Evolutionary conservation across 2,329 filamentous ascomycete genomes (phyloP), one percentile per base, ranked within the genome.

Genomic region (Drechslerella dactyloides): DNA sequence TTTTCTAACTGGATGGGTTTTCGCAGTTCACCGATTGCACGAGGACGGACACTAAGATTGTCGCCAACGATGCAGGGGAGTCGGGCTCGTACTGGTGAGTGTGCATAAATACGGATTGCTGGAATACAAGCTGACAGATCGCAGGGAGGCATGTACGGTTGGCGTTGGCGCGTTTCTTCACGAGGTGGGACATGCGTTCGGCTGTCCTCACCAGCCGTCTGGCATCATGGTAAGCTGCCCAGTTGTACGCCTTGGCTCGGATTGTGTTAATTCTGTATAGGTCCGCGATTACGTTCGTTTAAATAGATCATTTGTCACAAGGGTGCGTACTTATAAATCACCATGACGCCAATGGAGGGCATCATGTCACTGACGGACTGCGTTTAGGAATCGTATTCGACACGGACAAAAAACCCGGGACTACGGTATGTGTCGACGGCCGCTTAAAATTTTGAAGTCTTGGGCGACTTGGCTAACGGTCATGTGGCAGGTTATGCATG

Each of bases 161-260:
- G 65, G 93, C 30, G 96, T 97, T 74, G 93, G 93, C 6, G 93
- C 91, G 8, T 93, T 97, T 79, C 80, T 97, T 53, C 93, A 96
- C 79, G 92, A 97, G 80, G 89, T 89, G 0, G 93, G 93, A 2
- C 93, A 96, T 80, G 80, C 96, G 21, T 90, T 97, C 75, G 93
- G 93, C 55, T 96, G 91, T 75, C 91, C 91, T 8, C 90, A 96
- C 78, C 91, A 96, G 78, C 91, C 94, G 77, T 89, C 83, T 27
- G 93, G 94, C n/a, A 84, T 97, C 73, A 97, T 97, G 93, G 82
- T 92, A 56, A 64, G n/a, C 44, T 51, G 13, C 19, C 15, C 8
- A 40, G 21, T 40, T 33, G 8, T 33, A 33, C 27, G 8, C 54
- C 17, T 51, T 48, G 1, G 17, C 15, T 8, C 48, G 21, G 33